Conservation (phyloP, 805 yeast species). For the Hanseniaspora mollemarum region DNA sequence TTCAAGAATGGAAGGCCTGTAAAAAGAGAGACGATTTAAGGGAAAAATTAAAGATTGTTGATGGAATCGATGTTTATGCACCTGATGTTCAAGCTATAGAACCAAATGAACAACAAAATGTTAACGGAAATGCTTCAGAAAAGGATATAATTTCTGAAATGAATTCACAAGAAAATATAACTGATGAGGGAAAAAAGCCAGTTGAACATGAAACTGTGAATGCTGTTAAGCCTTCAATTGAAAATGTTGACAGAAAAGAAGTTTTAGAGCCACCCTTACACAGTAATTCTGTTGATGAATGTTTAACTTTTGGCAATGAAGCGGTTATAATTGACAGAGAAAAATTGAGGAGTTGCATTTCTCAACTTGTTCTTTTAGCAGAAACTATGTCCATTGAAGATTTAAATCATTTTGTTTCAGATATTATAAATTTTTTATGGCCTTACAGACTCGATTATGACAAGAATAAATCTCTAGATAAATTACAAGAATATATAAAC, state of each 20-base stretch:
- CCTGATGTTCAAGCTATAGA: conserved; percentile 22
- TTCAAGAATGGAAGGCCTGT: conserved; percentile 65
- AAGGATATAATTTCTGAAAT: too few relatives aligned
- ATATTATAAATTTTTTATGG: conserved; percentile 6
- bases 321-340: neutral
- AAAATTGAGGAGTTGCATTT: neutral
- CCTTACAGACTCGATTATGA: conserved; percentile 7
- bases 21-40: conserved; percentile 52
- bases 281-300: neutral
- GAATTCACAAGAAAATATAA: too few relatives aligned
- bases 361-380: neutral
- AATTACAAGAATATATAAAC: neutral
- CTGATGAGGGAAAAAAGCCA: neutral
- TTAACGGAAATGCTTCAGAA: neutral
- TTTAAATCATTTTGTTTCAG: conserved; percentile 4
- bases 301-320: neutral
- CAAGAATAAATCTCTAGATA: neutral
- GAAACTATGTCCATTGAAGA: conserved; percentile 2
- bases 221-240: neutral
- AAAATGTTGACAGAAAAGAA: neutral
- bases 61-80: conserved; percentile 10
- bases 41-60: conserved; percentile 29
- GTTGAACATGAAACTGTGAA: conserved; percentile 1
- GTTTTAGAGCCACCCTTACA: neutral
- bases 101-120: neutral